Evolutionary conservation across 169 alveolate species (phyloP).

Genomic region (Plasmodium fragile): DNA sequence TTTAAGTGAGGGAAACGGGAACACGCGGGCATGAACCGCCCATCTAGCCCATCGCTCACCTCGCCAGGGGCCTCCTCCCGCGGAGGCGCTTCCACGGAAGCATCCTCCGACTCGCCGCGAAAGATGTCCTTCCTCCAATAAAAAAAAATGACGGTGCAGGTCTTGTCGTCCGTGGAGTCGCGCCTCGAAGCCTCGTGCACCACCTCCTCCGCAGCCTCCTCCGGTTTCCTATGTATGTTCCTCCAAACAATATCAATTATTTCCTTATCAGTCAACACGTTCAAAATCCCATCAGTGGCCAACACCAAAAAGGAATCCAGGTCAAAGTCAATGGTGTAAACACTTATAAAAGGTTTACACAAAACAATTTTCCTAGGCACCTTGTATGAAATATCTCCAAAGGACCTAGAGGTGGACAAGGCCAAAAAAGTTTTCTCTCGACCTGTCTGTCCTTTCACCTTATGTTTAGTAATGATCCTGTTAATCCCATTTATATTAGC

Average conservation of each 20-base stretch:
- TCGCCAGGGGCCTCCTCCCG: slow-evolving; percentile 33
- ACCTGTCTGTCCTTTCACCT: slow-evolving; percentile 15
- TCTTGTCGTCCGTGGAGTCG: slow-evolving; percentile 85
- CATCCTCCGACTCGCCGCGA: slow-evolving; percentile 48
- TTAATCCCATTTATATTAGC: slow-evolving; percentile 81
- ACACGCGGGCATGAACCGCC: not conserved
- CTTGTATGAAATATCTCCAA: slow-evolving; percentile 82
- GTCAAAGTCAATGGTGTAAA: slow-evolving; percentile 84
- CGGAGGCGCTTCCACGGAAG: not conserved
- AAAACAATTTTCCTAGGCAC: slow-evolving; percentile 79
- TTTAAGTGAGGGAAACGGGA: not conserved
- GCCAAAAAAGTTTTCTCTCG: slow-evolving; percentile 64
- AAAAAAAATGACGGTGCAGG: slow-evolving; percentile 85
- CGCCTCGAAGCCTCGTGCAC: slow-evolving; percentile 78
- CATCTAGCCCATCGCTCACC: not conserved
- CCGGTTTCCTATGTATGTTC: slow-evolving; percentile 74
- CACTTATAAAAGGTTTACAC: slow-evolving; percentile 79
- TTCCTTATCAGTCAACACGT: slow-evolving; percentile 78
- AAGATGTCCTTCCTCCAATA: slow-evolving; percentile 84
- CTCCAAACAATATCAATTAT: slow-evolving; percentile 80
- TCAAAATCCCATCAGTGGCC: slow-evolving; percentile 72
- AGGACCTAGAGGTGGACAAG: slow-evolving; percentile 83
- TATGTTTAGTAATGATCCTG: slow-evolving; percentile 75
- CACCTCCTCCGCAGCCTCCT: slow-evolving; percentile 82
- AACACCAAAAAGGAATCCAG: slow-evolving; percentile 80